Base-by-base conservation (phyloP, 306 rosid species). In the Vicia faba region DNA sequence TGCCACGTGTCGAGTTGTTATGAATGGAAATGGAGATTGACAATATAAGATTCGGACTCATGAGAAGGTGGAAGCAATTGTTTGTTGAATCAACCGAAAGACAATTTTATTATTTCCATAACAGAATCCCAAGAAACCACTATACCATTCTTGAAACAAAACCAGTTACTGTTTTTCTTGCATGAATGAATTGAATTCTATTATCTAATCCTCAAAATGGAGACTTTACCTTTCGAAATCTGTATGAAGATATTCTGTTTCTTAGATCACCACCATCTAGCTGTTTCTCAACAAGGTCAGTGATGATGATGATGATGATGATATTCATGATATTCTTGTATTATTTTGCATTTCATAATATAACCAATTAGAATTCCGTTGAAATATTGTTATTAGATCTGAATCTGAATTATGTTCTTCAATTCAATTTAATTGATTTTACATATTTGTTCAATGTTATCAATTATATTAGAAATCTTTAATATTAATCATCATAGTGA, bases 271-370 rank as follows among this genome's bases (percentile, higher is more conserved):
- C 85, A 64, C n/a, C 75, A 73, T 66, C 92, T 86, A 11, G 82
- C 86, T 36, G 56, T 70, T 35, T 81, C 80, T 49, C 84, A 86
- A 69, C 88, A 86, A 82, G 92, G 92, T 89, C 73, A n/a, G 70
- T 65, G 10, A 44, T 31, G 2, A 3, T 45, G 8, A 12, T 40
- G 5, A 18, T 49, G 4, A 15, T 8, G n/a, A n/a, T n/a, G n/a
- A n/a, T 29, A 19, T 54, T 1, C 70, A 57, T 13, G 16, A 13
- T 2, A 36, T 61, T 61, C 26, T 31, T 26, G 9, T 0, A 11
- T 66, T 43, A 1, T 43, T 64, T 69, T 75, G 33, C 63, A 59
- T 43, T 28, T 31, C 3, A 44, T 39, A 60, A 57, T 61, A 36
- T n/a, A 19, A 68, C 61, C 8, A 40, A 36, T 41, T 69, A 18